A percentile compares a stretch with the other conserved stretches of the same genome.
Conservation (phyloP, 345 rosid genomes). For the Pistacia vera region DNA sequence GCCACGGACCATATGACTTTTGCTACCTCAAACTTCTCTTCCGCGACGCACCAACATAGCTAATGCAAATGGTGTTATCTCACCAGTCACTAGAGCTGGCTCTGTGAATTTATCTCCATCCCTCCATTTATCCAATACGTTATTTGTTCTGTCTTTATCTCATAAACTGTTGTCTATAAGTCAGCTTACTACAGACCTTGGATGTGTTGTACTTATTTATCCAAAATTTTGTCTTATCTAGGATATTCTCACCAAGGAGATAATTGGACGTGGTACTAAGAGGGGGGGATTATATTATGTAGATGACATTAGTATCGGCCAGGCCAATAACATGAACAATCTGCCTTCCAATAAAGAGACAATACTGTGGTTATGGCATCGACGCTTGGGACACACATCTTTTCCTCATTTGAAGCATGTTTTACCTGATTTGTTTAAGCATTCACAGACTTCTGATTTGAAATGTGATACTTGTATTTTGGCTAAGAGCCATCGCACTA, state of each 20-base stretch:
- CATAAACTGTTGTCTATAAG: background rate
- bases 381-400: background rate
- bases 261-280: constrained; percentile 11
- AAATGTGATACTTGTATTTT: background rate
- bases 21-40: background rate
- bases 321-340: background rate
- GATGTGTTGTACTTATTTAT: constrained; percentile 11
- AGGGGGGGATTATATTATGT: background rate
- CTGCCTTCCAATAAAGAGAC: background rate
- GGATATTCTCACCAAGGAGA: constrained; percentile 10
- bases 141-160: constrained; percentile 4
- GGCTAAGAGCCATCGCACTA: background rate
- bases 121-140: background rate
- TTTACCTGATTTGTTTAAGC: background rate
- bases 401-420: background rate
- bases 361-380: background rate
- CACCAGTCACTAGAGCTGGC: background rate
- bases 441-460: background rate
- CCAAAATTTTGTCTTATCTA: background rate
- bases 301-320: background rate
- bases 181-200: background rate
- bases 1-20: constrained; percentile 10
- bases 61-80: constrained; percentile 12
- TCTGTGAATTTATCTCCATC: background rate
- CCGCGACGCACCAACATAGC: background rate